phyloP scores from a whole-genome alignment of 2,329 filamentous ascomycete genomes.

The Chrysoporthe cubensis region DNA sequence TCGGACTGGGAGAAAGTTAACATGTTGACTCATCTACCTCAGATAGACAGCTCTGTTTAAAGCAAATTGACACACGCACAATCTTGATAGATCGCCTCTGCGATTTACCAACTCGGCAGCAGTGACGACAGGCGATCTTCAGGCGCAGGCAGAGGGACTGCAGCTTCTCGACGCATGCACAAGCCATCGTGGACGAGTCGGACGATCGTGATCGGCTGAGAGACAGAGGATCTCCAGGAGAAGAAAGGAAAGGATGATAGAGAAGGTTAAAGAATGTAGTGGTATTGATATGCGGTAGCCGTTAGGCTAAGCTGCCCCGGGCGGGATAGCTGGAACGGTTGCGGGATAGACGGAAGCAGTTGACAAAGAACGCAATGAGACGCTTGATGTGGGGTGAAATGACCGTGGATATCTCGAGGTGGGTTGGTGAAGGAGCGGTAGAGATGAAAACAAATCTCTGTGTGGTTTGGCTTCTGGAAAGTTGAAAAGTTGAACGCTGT shows the following conservation, averaged over 20 bases:
- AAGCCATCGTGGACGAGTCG: slow-evolving; percentile 12
- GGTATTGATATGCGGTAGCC: neutral
- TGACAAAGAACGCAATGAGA: slow-evolving; percentile 15
- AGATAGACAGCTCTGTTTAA: neutral
- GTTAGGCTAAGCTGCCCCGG: slow-evolving; percentile 4
- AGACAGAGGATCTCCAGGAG: neutral
- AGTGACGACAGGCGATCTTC: slow-evolving; percentile 32
- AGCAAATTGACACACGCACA: slow-evolving; percentile 40
- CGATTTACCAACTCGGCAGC: slow-evolving; percentile 43
- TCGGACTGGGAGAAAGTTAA: slow-evolving; percentile 49
- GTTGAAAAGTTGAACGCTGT: neutral
- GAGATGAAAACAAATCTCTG: neutral
- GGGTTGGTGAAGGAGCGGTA: neutral
- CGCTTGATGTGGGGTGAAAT: neutral
- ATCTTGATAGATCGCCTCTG: slow-evolving; percentile 50
- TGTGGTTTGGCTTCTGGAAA: neutral
- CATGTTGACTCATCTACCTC: slow-evolving; percentile 32
- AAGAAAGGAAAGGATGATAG: neutral
- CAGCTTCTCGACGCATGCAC: slow-evolving; percentile 13
- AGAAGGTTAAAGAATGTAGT: neutral
- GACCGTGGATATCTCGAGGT: slow-evolving; percentile 1
- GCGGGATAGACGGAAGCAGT: neutral
- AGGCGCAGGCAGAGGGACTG: slow-evolving; percentile 20
- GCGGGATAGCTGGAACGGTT: slow-evolving; percentile 16
- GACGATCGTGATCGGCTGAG: neutral